Base-by-base conservation (phyloP, 306 rosid genomes). In the Cicer judaicum region DNA sequence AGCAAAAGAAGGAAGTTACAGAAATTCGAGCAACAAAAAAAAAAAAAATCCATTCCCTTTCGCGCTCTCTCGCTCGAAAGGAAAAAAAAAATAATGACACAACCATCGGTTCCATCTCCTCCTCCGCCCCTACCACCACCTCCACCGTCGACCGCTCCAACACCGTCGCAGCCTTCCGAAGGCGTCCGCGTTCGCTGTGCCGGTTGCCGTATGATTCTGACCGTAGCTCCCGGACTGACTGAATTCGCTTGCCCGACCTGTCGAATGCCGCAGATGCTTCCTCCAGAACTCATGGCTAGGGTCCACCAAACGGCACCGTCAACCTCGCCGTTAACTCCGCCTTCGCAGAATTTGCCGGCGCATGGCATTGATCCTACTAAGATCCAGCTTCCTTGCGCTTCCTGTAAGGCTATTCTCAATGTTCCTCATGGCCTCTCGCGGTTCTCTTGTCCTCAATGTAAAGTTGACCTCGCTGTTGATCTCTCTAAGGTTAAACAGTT, bases 361-460 rank as follows among this genome's bases (percentile, higher is more conserved):
- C 99, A 86, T 16, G 98, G 98, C 72, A 88, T 92, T 77, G 99
- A 95, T 87, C 99, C 98, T 7, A 68, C 99, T 60, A 95, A 95
- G 96, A 89, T 95, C 88, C 99, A 95, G 86, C 89, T 95, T 29
- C 96, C 99, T 15, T 95, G 99, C 68, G 98, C 96, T 42, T 80
- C 85, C 21, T 95, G 99, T 62, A 92, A 89, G 84, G 96, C 99
- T 40, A 85, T 92, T 48, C 99, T 95, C 70, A 92, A 95, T 78
- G 99, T 95, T 15, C 99, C 99, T 55, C 97, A 92, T 21, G 99
- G 99, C 50, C 85, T 92, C 14, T 64, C 92, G 0, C 77, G 93
- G 74, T 95, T 95, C 78, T 41, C 81, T 54, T 95, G 99, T 73
- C 99, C 98, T 6, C 99, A 92, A 81, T 95, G 99, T 52, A 67